phyloP scores from a whole-genome alignment of 192 early-diverging fungal species.

The Helicostylum pulchrum region DNA sequence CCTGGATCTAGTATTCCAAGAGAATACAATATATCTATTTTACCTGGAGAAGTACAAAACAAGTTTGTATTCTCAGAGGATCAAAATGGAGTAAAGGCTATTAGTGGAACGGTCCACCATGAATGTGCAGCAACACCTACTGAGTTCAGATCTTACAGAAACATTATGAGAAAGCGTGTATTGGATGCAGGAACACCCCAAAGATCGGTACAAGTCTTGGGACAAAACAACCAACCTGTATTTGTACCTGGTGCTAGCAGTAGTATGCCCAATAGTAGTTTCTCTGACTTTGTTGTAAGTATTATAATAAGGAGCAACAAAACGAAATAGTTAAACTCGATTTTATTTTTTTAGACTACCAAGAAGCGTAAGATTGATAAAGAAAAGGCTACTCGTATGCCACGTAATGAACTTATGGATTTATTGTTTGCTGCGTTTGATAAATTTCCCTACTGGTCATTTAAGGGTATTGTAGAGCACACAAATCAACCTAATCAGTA shows the following conservation, averaged over 20 bases:
- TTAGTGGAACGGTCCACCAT: conserved; percentile 64
- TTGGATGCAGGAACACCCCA: conserved; percentile 52
- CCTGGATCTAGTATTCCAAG: conserved; percentile 68
- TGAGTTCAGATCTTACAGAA: conserved; percentile 55
- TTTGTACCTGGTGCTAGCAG: conserved; percentile 42
- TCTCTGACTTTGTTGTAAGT: conserved; percentile 31
- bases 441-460: conserved; percentile 75
- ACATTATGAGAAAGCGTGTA: conserved; percentile 66
- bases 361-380: conserved; percentile 38
- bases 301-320: background rate
- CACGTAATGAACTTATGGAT: conserved; percentile 79
- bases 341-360: conserved; percentile 16
- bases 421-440: conserved; percentile 81
- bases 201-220: conserved; percentile 49
- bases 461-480: conserved; percentile 80
- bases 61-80: conserved; percentile 78
- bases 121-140: conserved; percentile 66
- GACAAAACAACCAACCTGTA: conserved; percentile 41
- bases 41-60: conserved; percentile 63
- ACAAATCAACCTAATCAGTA: conserved; percentile 79
- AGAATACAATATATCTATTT: conserved; percentile 78
- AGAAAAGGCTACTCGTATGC: conserved; percentile 82
- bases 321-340: background rate
- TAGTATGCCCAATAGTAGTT: conserved; percentile 30
- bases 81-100: conserved; percentile 35